phyloP scores from a whole-genome alignment of 169 alveolate species.

The Ichthyophthirius multifiliis region DNA sequence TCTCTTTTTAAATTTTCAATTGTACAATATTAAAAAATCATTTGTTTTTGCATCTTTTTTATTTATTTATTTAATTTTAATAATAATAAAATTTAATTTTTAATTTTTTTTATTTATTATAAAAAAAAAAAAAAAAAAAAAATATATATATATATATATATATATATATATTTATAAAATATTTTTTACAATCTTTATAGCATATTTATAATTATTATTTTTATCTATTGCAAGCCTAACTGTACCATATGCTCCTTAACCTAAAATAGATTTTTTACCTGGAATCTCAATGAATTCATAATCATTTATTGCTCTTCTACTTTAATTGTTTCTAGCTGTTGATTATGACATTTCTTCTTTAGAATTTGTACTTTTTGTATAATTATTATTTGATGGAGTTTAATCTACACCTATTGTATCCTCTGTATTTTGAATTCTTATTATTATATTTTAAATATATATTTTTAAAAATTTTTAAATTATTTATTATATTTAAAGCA shows the following conservation, averaged over 20 bases:
- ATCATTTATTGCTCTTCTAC: slow-evolving; percentile 12
- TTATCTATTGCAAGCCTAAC: slow-evolving; percentile 30
- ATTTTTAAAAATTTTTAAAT: too few relatives aligned
- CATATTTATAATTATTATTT: slow-evolving; percentile 14
- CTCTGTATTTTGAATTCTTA: too few relatives aligned
- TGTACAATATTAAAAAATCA: slow-evolving; percentile 27
- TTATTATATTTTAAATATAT: too few relatives aligned
- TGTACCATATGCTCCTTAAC: slow-evolving; percentile 33
- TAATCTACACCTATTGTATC: too few relatives aligned
- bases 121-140: too few relatives aligned
- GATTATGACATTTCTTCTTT: neutral
- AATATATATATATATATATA: too few relatives aligned
- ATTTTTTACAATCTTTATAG: slow-evolving; percentile 26
- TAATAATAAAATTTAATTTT: neutral
- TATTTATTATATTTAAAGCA: too few relatives aligned
- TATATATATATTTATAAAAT: neutral
- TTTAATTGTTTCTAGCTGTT: neutral
- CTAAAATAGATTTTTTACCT: slow-evolving; percentile 17
- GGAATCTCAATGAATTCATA: neutral
- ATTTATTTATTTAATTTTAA: neutral
- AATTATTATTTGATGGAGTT: neutral
- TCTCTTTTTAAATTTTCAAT: slow-evolving; percentile 72
- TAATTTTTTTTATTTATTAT: neutral
- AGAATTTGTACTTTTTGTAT: neutral
- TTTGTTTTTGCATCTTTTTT: slow-evolving; percentile 54